Evolutionary conservation across 805 yeast species (phyloP).

Genomic region (Tanozyma kutaoensis): DNA sequence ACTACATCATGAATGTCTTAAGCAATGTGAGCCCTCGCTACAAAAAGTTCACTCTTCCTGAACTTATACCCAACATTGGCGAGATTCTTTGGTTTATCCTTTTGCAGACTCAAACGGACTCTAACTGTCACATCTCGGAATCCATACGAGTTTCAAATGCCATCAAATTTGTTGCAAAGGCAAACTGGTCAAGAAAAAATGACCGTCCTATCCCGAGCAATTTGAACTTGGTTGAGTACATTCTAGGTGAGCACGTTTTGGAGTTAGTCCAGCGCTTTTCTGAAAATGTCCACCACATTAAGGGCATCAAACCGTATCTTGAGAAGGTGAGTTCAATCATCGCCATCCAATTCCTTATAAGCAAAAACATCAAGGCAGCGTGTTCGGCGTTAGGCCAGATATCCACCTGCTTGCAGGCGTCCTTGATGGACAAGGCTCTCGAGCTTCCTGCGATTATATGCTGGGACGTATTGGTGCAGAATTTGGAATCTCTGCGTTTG

Average conservation of each 20-base stretch:
- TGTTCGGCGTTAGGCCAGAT: conserved; percentile 64
- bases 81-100: conserved; percentile 24
- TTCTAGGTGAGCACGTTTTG: conserved; percentile 43
- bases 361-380: conserved; percentile 39
- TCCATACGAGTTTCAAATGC: conserved; percentile 27
- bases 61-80: conserved; percentile 22
- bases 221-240: conserved; percentile 5
- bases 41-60: conserved; percentile 15
- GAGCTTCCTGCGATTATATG: conserved; percentile 52
- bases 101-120: conserved; percentile 17
- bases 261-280: conserved; percentile 73
- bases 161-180: conserved; percentile 23
- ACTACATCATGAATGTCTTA: conserved; percentile 38
- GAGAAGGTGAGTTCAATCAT: conserved; percentile 60
- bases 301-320: conserved; percentile 57
- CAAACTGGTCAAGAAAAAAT: conserved; percentile 9
- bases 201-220: not conserved
- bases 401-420: conserved; percentile 73
- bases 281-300: conserved; percentile 61
- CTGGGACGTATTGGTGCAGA: conserved; percentile 48
- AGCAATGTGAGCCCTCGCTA: conserved; percentile 39
- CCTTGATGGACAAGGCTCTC: conserved; percentile 50
- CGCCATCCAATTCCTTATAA: conserved; percentile 60
- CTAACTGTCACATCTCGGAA: conserved; percentile 14
- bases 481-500: conserved; percentile 43